Percentiles rank a stretch among this genome's conserved stretches.
These are phyloP conservation scores for Tetrahymena thermophila DNA, from an alignment of 73 alveolate species.

Conservation along the genomic window DNA sequence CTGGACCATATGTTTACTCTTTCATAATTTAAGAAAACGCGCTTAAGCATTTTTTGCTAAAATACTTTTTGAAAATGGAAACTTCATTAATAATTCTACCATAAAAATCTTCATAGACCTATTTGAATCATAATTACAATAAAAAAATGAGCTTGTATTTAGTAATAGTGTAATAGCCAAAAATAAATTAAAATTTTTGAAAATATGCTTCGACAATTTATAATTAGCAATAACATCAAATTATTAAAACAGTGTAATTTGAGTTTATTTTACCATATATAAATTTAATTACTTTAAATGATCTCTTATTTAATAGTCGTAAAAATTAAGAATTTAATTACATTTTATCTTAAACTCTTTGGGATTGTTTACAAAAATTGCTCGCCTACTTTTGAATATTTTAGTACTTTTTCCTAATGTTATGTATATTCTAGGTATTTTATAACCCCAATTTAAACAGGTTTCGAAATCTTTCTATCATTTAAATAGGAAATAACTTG, in stretches of 20 bases:
- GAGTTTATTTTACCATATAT: neutral
- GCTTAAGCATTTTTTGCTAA: neutral
- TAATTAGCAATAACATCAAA: too few species aligned
- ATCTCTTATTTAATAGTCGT: neutral
- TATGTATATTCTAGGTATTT: neutral
- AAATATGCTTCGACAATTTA: too few species aligned
- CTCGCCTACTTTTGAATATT: neutral
- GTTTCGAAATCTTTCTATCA: neutral
- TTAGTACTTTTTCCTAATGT: neutral
- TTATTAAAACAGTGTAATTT: too few species aligned
- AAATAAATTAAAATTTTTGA: too few species aligned
- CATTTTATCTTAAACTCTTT: neutral
- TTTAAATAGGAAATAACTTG: neutral
- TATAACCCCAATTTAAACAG: neutral
- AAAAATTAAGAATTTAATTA: neutral
- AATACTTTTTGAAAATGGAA: neutral
- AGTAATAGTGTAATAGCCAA: neutral
- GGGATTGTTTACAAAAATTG: neutral
- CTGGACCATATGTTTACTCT: neutral
- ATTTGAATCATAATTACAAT: neutral
- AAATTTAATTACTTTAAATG: too few species aligned
- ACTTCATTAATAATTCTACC: neutral
- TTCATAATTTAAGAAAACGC: neutral
- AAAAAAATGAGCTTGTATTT: neutral
- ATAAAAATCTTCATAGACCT: neutral